Conservation (phyloP, 2,329 filamentous ascomycete species). For the Colletotrichum camelliae region DNA sequence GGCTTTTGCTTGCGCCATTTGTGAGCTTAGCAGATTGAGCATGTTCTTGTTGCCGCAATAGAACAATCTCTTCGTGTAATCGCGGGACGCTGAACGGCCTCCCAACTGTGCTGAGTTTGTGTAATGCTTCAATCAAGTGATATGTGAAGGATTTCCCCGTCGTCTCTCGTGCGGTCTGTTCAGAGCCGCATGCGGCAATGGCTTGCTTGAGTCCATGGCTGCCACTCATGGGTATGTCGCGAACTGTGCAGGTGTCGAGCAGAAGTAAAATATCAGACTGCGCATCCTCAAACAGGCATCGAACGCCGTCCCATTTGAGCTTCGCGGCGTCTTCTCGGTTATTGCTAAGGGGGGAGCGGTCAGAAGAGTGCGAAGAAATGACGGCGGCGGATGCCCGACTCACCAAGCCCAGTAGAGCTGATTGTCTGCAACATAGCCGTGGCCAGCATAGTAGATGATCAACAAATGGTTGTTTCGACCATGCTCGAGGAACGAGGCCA, state of each 20-base stretch:
- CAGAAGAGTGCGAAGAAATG: conserved; percentile 31
- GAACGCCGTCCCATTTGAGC: conserved; percentile 68
- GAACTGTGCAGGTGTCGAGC: conserved; percentile 65
- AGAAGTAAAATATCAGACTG: conserved; percentile 68
- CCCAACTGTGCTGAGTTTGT: conserved; percentile 52
- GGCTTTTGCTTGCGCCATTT: conserved; percentile 48
- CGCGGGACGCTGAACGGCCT: conserved; percentile 62
- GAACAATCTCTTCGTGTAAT: conserved; percentile 61
- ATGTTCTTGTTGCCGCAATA: conserved; percentile 49
- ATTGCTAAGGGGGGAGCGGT: conserved; percentile 52
- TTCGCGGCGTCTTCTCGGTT: conserved; percentile 62
- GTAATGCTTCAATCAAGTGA: conserved; percentile 60
- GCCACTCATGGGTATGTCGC: conserved; percentile 54
- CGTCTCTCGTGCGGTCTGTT: conserved; percentile 50
- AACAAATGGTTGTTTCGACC: conserved; percentile 64
- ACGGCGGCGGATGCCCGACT: conserved; percentile 34
- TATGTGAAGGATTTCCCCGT: conserved; percentile 63
- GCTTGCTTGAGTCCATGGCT: conserved; percentile 65
- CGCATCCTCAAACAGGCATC: conserved; percentile 66
- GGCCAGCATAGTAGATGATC: conserved; percentile 69
- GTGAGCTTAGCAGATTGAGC: conserved; percentile 45
- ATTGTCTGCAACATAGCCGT: conserved; percentile 62
- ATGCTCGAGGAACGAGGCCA: conserved; percentile 65
- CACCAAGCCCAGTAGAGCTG: conserved; percentile 73
- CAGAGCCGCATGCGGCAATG: conserved; percentile 63